Conservation (phyloP, 75 land plant genomes). For the Picea glauca region DNA sequence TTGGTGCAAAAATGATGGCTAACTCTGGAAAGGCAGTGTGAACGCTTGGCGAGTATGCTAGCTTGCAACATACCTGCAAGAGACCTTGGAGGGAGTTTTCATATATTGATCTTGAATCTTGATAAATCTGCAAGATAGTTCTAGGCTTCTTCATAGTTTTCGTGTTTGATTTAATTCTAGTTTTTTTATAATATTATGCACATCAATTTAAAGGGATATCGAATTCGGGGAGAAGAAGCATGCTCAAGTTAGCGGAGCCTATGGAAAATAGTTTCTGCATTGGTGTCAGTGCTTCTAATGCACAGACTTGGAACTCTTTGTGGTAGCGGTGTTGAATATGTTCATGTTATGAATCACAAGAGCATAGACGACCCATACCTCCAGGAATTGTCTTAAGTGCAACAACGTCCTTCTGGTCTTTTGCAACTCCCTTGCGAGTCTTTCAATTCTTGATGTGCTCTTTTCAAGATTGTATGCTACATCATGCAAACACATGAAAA, state of each 20-base stretch:
- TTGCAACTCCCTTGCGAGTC: slow-evolving; percentile 54
- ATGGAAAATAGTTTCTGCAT: too few species aligned
- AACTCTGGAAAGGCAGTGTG: slow-evolving; percentile 14
- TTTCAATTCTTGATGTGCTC: slow-evolving; percentile 85
- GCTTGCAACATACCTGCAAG: too few species aligned
- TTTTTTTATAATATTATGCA: neutral
- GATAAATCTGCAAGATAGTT: too few species aligned
- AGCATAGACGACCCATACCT: slow-evolving; percentile 76
- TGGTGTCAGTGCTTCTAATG: slow-evolving; percentile 25
- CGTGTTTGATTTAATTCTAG: neutral
- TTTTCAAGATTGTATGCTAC: too few species aligned
- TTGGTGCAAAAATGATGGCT: slow-evolving; percentile 28
- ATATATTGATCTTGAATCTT: too few species aligned
- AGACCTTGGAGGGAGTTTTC: too few species aligned
- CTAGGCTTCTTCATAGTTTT: slow-evolving; percentile 16
- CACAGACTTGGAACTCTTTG: slow-evolving; percentile 20
- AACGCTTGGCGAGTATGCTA: too few species aligned
- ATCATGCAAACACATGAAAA: too few species aligned
- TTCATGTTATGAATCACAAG: slow-evolving; percentile 73
- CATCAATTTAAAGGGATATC: neutral
- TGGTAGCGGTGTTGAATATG: slow-evolving; percentile 39
- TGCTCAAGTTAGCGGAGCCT: too few species aligned
- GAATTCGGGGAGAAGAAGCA: slow-evolving; percentile 1
- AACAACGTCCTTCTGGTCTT: slow-evolving; percentile 81
- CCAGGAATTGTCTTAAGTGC: slow-evolving; percentile 82